Evolutionary conservation across 441 rosid species (phyloP), one percentile per base, ranked within the genome.

Genomic region (Sinapis alba): DNA sequence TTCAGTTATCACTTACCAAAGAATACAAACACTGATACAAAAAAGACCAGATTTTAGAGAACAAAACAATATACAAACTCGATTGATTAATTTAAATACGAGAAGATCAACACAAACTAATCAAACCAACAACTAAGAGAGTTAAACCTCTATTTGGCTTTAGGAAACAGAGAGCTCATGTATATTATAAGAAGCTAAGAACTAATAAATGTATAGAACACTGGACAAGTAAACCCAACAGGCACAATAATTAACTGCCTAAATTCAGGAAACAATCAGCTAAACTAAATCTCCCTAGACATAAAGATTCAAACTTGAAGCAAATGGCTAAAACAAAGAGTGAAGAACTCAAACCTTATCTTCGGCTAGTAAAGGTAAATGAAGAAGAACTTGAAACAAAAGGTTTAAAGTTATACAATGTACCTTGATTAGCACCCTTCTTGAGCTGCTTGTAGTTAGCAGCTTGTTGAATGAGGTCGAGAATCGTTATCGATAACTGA

Each of bases 341-440:
- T 56, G 32, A 62, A 68, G 6, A 15, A 63, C 2, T 1, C 1
- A 38, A 69, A 92, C 97, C 98, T 94, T 92, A 72, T 94, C 98
- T 72, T 91, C 98, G 0, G 97, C 98, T 15, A 94, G 93, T 61
- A 91, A 68, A 3, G 98, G 98, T 36, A 94, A 87, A 77, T 94
- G 98, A 56, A 91, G 88, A 47, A 91, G 89, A 82, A n/a, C n/a
- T n/a, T n/a, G n/a, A n/a, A n/a, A n/a, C n/a, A n/a, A n/a, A n/a
- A n/a, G n/a, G n/a, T n/a, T n/a, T n/a, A n/a, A n/a, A n/a, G n/a
- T n/a, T n/a, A 24, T 0, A n/a, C n/a, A 19, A 6, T 1, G 5
- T 3, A 94, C 98, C 99, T 86, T 92, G 97, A 77, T 95, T 95
- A 16, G 97, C 97, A 1, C 97, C 98, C 81, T 95, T 95, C 68